Conservation (phyloP, 352 stramenopile species). For the Phytophthora megakarya region DNA sequence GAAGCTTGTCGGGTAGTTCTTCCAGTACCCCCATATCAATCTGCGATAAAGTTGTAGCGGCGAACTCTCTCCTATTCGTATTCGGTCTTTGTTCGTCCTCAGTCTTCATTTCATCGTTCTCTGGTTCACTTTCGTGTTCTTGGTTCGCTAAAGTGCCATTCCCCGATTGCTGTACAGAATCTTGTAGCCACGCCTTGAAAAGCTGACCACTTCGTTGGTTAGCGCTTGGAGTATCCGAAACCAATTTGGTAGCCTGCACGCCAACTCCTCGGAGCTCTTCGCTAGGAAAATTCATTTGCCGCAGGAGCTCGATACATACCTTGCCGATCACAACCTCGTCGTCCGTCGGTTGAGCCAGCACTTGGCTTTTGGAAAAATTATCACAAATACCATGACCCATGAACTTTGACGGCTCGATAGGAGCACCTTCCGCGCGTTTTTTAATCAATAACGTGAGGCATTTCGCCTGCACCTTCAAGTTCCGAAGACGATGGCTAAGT, state of each 20-base stretch:
- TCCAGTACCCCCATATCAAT: slow-evolving; percentile 67
- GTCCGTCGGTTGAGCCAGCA: slow-evolving; percentile 62
- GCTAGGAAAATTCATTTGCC: slow-evolving; percentile 59
- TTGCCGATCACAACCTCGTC: slow-evolving; percentile 55
- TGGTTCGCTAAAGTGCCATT: background rate
- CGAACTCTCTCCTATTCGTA: background rate
- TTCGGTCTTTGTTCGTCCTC: slow-evolving; percentile 10
- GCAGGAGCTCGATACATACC: slow-evolving; percentile 63
- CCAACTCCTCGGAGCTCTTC: slow-evolving; percentile 76
- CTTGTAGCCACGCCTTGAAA: slow-evolving; percentile 61
- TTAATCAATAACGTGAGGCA: slow-evolving; percentile 88
- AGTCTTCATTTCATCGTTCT: slow-evolving; percentile 18
- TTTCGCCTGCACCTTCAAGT: slow-evolving; percentile 57
- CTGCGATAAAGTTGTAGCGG: slow-evolving; percentile 54
- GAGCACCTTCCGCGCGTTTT: slow-evolving; percentile 67
- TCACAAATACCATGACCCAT: slow-evolving; percentile 89
- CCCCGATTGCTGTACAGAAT: slow-evolving; percentile 20
- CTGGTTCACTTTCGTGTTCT: background rate
- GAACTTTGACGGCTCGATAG: slow-evolving; percentile 83
- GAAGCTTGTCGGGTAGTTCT: slow-evolving; percentile 58
- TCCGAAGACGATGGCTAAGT: slow-evolving; percentile 62
- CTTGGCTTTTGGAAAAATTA: slow-evolving; percentile 80
- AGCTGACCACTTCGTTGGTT: slow-evolving; percentile 43
- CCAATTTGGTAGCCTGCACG: slow-evolving; percentile 78
- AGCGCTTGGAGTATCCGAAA: slow-evolving; percentile 24